Evolutionary conservation across 1,284 basidiomycete genomes (phyloP), one percentile per base, ranked within the genome.

Genomic region (Moniliophthora roreri): DNA sequence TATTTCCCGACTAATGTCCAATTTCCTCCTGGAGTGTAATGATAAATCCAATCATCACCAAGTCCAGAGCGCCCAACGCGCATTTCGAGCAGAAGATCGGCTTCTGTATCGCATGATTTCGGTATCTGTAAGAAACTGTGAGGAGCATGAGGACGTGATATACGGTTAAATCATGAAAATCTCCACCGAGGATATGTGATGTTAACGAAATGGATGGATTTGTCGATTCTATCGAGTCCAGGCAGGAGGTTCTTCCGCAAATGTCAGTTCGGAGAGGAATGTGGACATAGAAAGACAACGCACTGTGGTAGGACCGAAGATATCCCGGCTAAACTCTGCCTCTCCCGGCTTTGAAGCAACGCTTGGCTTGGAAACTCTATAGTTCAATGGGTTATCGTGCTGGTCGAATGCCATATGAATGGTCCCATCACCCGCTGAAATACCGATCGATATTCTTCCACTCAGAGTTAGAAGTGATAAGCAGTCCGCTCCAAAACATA

Each of bases 1-100:
- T 74, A 75, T 26, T 62, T 63, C 1, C 75, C 74, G 15, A 71
- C 61, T 39, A 66, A 61, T 8, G 54, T 45, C 73, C 74, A 76
- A 1, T 64, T 66, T 13, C 59, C 50, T 20, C 58, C 58, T 0
- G 72, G 71, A 6, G 58, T 62, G 52, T 77, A 76, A 20, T 63
- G 59, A 56, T 75, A 77, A 18, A 77, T 39, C 72, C 74, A 73
- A 53, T 75, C 73, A 51, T 75, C 72, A 1, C 75, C 74, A 0
- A 74, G 63, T 0, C 75, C 74, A 7, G 73, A 72, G 6, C 74
- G 63, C 0, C 73, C 74, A 1, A 75, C 71, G 6, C 75, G 63
- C 41, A 75, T 53, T 57, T 76, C 73, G 3, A 77, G 58, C 1
- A 77, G 52, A 21, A 76, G 58, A 36, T 72, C 69, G 11, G 68